Conservation (phyloP, 352 stramenopile genomes). For the Phytophthora brassicae region DNA sequence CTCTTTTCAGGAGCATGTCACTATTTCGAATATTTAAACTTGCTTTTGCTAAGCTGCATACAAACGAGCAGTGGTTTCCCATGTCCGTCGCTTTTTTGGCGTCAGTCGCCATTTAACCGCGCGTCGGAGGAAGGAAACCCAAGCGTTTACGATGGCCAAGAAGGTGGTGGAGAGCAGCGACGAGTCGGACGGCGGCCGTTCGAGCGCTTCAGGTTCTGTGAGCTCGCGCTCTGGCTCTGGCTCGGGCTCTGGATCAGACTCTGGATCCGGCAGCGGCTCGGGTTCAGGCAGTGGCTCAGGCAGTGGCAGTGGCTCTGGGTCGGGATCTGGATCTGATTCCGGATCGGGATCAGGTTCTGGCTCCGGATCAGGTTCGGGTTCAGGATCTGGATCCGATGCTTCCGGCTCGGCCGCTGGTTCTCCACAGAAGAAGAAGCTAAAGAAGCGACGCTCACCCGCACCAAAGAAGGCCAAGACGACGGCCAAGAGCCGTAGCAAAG, state of each 20-base stretch:
- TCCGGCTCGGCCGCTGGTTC: conserved; percentile 26
- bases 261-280: conserved; percentile 36
- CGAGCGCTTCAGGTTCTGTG: conserved; percentile 55
- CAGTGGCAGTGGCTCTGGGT: conserved; percentile 38
- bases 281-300: conserved; percentile 26
- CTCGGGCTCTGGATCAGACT: conserved; percentile 34
- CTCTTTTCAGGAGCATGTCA: conserved; percentile 21
- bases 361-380: conserved; percentile 40
- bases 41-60: not conserved
- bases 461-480: conserved; percentile 41
- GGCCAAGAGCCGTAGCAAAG: conserved; percentile 33
- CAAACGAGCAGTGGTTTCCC: not conserved
- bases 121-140: not conserved
- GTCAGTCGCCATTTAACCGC: conserved; percentile 16
- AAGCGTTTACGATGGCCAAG: conserved; percentile 44
- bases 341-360: conserved; percentile 40
- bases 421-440: conserved; percentile 49
- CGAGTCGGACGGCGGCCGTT: conserved; percentile 65
- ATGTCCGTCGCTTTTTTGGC: not conserved
- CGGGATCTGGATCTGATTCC: conserved; percentile 33
- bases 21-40: conserved; percentile 5
- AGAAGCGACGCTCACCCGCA: conserved; percentile 37
- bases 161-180: conserved; percentile 79
- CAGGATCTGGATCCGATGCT: conserved; percentile 27
- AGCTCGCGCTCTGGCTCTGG: conserved; percentile 53